Evolutionary conservation across 2,329 filamentous ascomycete species (phyloP), one percentile per base, ranked within the genome.

Genomic region (Colletotrichum agaves): DNA sequence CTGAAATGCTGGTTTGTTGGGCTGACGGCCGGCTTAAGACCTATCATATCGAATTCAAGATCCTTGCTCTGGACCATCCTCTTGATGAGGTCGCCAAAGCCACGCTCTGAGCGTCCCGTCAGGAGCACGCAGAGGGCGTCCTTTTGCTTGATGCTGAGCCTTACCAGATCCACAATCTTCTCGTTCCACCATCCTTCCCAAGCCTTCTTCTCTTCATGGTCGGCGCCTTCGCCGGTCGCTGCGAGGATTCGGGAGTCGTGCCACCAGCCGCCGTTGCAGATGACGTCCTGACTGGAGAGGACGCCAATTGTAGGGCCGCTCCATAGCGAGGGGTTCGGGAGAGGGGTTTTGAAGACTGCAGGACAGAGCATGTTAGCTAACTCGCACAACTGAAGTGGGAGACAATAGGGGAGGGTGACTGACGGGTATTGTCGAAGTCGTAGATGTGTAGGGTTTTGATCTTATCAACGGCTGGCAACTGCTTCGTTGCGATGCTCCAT

Each of bases 131-230:
- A 93, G 41, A 98, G 82, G 0, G 92, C 92, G 75, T 97, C 93
- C 70, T 93, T 91, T 76, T 98, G 93, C 75, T 91, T 82, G 83
- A 92, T 92, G 77, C 91, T 94, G 63, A 98, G 83, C 74, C 87
- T 85, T 44, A 97, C 93, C 33, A 98, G 87, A 73, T 94, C 88
- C 61, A 89, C 90, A 67, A 99, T 90, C 73, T 91, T 89, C 76
- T 98, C 95, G 75, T 98, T 98, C 96, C 96, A 99, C 92, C 93
- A 98, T 39, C 94, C 94, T 64, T 92, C 83, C 95, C 95, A 99
- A 10, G 88, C 94, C 23, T 90, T 89, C 46, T 87, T 83, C 78
- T 98, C 94, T 79, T 98, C 96, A 64, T 87, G 88, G 58, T 93
- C 93, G 5, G 91, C 77, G 15, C 96, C 96, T 64, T 93, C 87